Base-by-base conservation (phyloP, 371 early-diverging fungal species). In the Synchytrium microbalum region DNA sequence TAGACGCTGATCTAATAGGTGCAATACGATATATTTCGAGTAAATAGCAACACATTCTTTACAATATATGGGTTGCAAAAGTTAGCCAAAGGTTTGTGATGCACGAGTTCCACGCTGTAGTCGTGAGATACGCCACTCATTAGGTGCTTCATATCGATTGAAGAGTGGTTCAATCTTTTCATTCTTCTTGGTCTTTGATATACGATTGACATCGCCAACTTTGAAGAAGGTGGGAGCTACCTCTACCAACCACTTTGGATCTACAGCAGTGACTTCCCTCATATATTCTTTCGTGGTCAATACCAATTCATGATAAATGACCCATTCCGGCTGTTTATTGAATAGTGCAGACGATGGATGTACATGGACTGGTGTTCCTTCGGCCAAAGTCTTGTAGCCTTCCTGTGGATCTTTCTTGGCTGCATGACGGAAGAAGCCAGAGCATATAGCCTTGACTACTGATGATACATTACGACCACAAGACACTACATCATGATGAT, bases 241-340 rank as follows among this genome's bases (percentile, higher is more conserved):
- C 74, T 98, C 98, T 13, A 92, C 88, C 51, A 98, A 79, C 99
- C 99, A 98, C 67, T 94, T 92, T 2, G 94, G 93, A 68, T 96
- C 96, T 61, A 99, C 91, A 1, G 93, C 90, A 14, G 94, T 89
- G 2, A 93, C 92, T 76, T 93, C 93, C 59, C 93, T 88, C 95
- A 98, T 97, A 70, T 96, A 98, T 78, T 98, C 98, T 75, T 92
- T 94, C 3, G 92, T 92, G 46, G 97, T 97, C 80, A 96, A 81
- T 28, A 96, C 94, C 64, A 98, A 81, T 79, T 95, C 95, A 72
- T 96, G 92, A 79, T 98, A 99, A 64, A 99, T 90, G 23, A 98
- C 92, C 93, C 94, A 98, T 79, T 96, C 95, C 32, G 98, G 97
- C 58, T 89, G 89, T 80, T 90, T 88, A 77, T 94, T 93, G 72